phyloP scores from a whole-genome alignment of 192 early-diverging fungal genomes.

The Dimargaris xerosporica region DNA sequence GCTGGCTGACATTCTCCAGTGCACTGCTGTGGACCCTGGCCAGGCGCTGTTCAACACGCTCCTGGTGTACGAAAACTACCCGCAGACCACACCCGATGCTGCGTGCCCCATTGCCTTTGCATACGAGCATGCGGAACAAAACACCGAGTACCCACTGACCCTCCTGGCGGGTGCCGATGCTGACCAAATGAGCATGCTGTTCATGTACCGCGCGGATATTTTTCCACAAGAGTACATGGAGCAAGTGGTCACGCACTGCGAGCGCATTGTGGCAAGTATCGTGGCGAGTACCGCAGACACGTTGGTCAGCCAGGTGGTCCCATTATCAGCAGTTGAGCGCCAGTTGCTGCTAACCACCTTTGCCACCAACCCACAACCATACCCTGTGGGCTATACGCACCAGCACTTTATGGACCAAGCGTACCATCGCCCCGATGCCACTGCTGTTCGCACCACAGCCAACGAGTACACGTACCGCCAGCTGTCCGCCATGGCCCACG shows the following conservation, averaged over 20 bases:
- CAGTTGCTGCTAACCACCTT: background rate
- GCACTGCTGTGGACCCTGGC: too few relatives aligned
- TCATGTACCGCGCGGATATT: background rate
- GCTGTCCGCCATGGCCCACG: too few relatives aligned
- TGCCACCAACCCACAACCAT: background rate
- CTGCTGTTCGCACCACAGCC: background rate
- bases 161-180: background rate
- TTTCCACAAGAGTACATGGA: background rate
- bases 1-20: background rate
- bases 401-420: background rate
- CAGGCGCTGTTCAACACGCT: conserved; percentile 1
- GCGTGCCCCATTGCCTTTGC: background rate
- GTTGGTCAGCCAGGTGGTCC: background rate
- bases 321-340: background rate
- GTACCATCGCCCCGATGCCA: background rate
- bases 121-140: background rate
- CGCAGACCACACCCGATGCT: background rate
- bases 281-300: background rate
- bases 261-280: background rate
- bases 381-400: too few relatives aligned
- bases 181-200: background rate
- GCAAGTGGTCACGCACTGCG: background rate
- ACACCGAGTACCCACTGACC: conserved; percentile 1
- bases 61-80: conserved; percentile 5
- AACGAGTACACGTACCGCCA: background rate